Conservation (phyloP, 352 stramenopile genomes). For the Plasmopara viticola region DNA sequence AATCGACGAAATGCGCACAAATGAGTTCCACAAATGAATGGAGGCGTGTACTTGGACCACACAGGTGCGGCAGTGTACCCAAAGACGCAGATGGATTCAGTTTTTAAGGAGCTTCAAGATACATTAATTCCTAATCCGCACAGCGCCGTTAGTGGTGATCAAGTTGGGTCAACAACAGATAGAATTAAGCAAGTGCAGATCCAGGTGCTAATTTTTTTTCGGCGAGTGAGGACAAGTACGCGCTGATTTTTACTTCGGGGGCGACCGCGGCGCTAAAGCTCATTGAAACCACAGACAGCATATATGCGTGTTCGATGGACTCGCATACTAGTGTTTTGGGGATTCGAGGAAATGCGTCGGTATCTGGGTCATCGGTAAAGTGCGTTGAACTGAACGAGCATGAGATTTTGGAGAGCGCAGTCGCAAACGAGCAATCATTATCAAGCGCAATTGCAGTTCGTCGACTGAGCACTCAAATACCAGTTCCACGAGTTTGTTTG, state of each 20-base stretch:
- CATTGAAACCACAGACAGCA: conserved; percentile 42
- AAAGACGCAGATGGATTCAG: conserved; percentile 46
- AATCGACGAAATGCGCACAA: conserved; percentile 37
- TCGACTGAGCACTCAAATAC: neutral
- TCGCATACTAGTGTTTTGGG: conserved; percentile 73
- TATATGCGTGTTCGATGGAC: conserved; percentile 55
- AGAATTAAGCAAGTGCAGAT: conserved; percentile 40
- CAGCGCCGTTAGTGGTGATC: conserved; percentile 22
- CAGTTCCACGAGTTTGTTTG: conserved; percentile 39
- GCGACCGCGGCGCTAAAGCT: conserved; percentile 77
- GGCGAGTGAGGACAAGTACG: conserved; percentile 60
- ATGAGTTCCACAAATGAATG: conserved; percentile 42
- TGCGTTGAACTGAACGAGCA: conserved; percentile 40
- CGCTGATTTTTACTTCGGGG: conserved; percentile 81
- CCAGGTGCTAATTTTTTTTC: conserved; percentile 67
- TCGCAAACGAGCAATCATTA: neutral
- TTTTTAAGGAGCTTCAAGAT: conserved; percentile 40
- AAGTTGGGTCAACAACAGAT: conserved; percentile 34
- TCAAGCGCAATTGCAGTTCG: neutral
- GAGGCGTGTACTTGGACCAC: conserved; percentile 76
- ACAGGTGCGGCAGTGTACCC: conserved; percentile 77
- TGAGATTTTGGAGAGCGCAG: conserved; percentile 19
- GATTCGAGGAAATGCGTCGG: conserved; percentile 41
- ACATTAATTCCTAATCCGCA: conserved; percentile 66
- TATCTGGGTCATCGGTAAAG: conserved; percentile 16